These are phyloP conservation scores for Boletus barrowsii DNA, from an alignment of 768 basidiomycete species.

Conservation along the genomic window DNA sequence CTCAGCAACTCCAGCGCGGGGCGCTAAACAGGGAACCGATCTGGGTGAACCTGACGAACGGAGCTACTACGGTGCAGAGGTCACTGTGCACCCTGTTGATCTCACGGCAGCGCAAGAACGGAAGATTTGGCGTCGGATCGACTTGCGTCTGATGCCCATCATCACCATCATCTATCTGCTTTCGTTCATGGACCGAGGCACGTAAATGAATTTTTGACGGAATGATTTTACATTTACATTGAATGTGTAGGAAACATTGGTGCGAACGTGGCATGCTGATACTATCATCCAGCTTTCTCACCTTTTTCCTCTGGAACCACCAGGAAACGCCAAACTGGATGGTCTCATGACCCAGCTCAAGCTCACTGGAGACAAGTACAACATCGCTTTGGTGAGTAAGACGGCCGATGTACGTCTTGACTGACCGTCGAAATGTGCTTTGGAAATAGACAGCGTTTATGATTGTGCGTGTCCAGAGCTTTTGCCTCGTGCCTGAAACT, in stretches of 20 bases:
- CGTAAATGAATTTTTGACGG: neutral
- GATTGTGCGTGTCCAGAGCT: neutral
- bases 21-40: neutral
- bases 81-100: neutral
- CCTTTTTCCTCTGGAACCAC: neutral
- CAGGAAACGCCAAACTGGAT: conserved; percentile 5
- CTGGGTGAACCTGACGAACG: neutral
- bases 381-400: neutral
- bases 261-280: neutral
- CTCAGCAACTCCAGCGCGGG: neutral
- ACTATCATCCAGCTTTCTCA: neutral
- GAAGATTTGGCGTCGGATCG: neutral
- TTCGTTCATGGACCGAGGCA: conserved; percentile 3
- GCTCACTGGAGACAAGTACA: conserved; percentile 1
- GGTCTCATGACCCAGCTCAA: neutral
- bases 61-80: neutral
- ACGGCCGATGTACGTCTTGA: neutral
- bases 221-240: neutral
- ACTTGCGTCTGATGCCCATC: conserved; percentile 3
- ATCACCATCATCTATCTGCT: conserved; percentile 1
- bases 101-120: neutral
- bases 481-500: neutral
- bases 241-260: conserved; percentile 7
- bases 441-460: neutral
- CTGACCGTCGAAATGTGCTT: neutral